Evolutionary conservation across 208 protist species (phyloP), one percentile per base, ranked within the genome.

Genomic region (Leishmania guyanensis): DNA sequence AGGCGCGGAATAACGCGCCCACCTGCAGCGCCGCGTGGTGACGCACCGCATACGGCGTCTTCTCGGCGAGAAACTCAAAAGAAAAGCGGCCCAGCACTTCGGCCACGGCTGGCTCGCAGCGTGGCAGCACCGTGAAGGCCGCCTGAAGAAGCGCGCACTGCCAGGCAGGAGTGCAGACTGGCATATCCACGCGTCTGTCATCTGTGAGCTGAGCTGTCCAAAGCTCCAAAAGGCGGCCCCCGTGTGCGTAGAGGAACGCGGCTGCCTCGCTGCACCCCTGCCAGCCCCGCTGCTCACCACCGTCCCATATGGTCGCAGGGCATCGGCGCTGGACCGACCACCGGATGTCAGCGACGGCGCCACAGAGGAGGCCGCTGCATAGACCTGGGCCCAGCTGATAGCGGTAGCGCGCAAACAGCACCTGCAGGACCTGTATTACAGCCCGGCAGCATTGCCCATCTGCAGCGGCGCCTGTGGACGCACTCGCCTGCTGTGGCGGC

Each of bases 11-110:
- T 10, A 94, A 72, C 8, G 83, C 78, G 5, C 85, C 84, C 5
- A 94, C 90, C 60, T 94, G 89, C 39, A 84, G 62, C 2, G 92
- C 92, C 54, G 90, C 88, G 87, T 94, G 85, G 0, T 79, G 77
- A 26, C 92, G 90, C 54, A 94, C 89, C 39, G 58, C 74, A 69
- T 90, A 93, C n/a, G 89, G 72, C 17, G 85, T 84, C 43, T 60
- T 73, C 62, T 83, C 64, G 43, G 89, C 86, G 26, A 96, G 80
- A 62, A 91, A 93, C 33, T 85, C 87, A 77, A 96, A 96, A n/a
- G 90, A 86, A 66, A 90, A 88, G 70, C 89, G 88, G 12, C 92
- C 90, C 5, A 96, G 88, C 36, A 82, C 84, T 56, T 92, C 92
- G 16, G 90, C 89, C 3, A 90, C 86, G 3, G 26, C 48, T 1